These are phyloP conservation scores for Agastache rugosa DNA, from an alignment of 257 asterid genomes.

Conservation along the genomic window DNA sequence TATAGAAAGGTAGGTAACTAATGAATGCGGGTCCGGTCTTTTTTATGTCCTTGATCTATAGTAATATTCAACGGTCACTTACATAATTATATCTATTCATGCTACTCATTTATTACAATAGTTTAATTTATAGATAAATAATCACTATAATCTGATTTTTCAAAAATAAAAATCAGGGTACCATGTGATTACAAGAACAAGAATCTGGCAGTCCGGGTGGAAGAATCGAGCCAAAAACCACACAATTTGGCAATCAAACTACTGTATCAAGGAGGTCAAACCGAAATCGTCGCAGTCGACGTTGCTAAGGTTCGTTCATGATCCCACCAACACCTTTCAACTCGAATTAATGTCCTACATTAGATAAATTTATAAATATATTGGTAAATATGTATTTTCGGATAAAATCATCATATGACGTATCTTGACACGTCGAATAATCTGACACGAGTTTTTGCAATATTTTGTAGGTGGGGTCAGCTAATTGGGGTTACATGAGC, in stretches of 20 bases:
- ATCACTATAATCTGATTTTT: neutral
- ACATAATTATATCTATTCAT: neutral
- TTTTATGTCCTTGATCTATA: neutral
- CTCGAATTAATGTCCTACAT: too few species aligned
- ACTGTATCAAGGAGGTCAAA: slow-evolving; percentile 86
- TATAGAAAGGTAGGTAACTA: neutral
- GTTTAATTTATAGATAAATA: neutral
- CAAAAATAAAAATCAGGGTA: slow-evolving; percentile 45
- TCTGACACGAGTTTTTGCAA: neutral
- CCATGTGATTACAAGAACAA: slow-evolving; percentile 64
- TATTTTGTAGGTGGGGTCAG: slow-evolving; percentile 53
- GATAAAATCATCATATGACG: too few species aligned
- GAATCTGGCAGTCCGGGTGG: slow-evolving; percentile 68
- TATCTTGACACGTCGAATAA: neutral
- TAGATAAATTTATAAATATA: too few species aligned
- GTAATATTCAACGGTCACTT: slow-evolving; percentile 32
- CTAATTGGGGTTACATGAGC: slow-evolving; percentile 68
- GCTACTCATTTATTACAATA: neutral
- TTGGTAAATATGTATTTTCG: neutral
- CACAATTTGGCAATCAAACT: slow-evolving; percentile 59
- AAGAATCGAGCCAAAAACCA: slow-evolving; percentile 81
- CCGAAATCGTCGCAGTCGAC: slow-evolving; percentile 63
- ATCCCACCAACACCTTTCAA: neutral
- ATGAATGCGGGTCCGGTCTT: neutral
- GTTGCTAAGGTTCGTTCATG: slow-evolving; percentile 57